A percentile compares a stretch with the other conserved stretches of the same genome.
These are phyloP conservation scores for Diplocarpon rosae DNA, from an alignment of 2,329 filamentous ascomycete genomes.

Conservation along the genomic window DNA sequence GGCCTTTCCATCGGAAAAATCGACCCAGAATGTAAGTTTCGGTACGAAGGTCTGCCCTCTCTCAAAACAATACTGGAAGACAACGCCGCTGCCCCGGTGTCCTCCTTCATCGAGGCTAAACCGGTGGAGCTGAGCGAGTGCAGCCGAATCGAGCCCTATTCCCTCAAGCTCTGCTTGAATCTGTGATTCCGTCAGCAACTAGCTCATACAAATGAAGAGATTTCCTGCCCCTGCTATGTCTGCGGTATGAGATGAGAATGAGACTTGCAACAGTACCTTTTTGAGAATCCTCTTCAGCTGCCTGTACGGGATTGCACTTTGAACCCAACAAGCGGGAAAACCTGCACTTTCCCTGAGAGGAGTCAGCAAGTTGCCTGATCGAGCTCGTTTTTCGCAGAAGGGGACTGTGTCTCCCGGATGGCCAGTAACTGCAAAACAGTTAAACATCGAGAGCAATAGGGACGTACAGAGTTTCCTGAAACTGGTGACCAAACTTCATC, in stretches of 20 bases:
- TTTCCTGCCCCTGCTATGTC: no score
- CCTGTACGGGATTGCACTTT: constrained; percentile 71
- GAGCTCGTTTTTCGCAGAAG: no score
- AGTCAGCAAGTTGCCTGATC: no score
- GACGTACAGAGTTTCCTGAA: constrained; percentile 55
- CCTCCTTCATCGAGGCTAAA: constrained; percentile 6
- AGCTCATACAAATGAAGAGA: background rate
- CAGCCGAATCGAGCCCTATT: constrained; percentile 62
- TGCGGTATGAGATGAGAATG: no score
- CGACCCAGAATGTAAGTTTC: constrained; percentile 58
- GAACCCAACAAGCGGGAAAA: constrained; percentile 62
- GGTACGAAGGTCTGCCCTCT: constrained; percentile 47
- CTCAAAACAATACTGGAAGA: constrained; percentile 45
- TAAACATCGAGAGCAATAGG: no score
- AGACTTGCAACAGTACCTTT: constrained; percentile 37
- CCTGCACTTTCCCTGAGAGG: constrained; percentile 36
- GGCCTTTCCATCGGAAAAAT: constrained; percentile 53
- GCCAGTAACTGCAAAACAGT: no score
- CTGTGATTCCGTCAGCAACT: constrained; percentile 2
- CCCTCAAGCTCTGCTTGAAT: constrained; percentile 50
- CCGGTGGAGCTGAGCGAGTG: constrained; percentile 48
- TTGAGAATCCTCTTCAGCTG: constrained; percentile 86
- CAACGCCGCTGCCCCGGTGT: constrained; percentile 13
- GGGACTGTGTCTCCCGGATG: no score
- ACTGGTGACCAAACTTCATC: constrained; percentile 85